These are phyloP conservation scores for Dryas alaskensis DNA, from an alignment of 306 rosid species.

Conservation along the genomic window DNA sequence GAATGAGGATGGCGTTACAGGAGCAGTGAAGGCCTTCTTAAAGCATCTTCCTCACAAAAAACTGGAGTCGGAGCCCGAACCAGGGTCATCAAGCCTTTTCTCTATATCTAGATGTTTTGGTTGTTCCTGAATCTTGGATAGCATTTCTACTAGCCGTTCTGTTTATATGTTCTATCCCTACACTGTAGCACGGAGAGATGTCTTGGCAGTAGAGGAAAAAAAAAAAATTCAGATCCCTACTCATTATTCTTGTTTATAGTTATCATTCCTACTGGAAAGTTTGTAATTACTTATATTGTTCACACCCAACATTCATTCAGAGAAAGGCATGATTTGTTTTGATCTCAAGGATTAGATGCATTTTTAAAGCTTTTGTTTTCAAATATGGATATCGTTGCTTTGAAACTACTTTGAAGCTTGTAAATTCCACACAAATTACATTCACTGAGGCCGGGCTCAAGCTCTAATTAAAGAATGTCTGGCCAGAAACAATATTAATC, in stretches of 20 bases:
- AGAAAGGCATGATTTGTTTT: conserved; percentile 14
- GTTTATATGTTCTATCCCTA: conserved; percentile 15
- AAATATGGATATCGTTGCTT: too few relatives aligned
- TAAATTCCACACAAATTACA: background rate
- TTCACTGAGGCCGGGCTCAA: too few relatives aligned
- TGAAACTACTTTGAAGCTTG: background rate
- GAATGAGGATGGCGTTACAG: conserved; percentile 88
- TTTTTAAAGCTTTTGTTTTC: background rate
- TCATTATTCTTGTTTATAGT: conserved; percentile 20
- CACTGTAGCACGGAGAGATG: conserved; percentile 11
- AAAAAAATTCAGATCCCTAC: background rate
- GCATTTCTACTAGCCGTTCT: background rate
- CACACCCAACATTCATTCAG: conserved; percentile 18
- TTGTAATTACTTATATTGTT: conserved; percentile 26
- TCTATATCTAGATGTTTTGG: conserved; percentile 76
- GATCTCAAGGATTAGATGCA: background rate
- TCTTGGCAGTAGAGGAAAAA: background rate
- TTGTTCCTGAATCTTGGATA: conserved; percentile 46
- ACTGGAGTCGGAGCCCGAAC: conserved; percentile 46
- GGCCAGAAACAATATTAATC: too few relatives aligned
- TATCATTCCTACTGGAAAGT: conserved; percentile 20
- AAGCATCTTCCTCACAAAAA: conserved; percentile 74
- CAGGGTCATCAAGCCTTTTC: conserved; percentile 43
- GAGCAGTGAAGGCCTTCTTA: conserved; percentile 97
- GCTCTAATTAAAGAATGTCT: too few relatives aligned